Conservation (phyloP, 352 stramenopile species). For the Pythium vanterpoolii region DNA sequence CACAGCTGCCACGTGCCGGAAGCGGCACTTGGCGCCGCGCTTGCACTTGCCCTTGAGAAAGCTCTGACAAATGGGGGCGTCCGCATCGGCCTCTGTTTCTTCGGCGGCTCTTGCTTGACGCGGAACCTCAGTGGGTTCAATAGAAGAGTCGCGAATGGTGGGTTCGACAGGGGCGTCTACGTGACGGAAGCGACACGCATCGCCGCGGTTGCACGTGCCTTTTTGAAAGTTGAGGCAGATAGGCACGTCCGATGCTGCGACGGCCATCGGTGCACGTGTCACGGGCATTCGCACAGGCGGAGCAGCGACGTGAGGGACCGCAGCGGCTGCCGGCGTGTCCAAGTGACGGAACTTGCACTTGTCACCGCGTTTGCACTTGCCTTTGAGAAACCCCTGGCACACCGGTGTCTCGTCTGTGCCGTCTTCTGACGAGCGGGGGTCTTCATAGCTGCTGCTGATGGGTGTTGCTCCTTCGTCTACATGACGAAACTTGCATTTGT, state of each 20-base stretch:
- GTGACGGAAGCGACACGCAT: slow-evolving; percentile 32
- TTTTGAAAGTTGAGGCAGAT: slow-evolving; percentile 36
- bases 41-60: slow-evolving; percentile 36
- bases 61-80: slow-evolving; percentile 28
- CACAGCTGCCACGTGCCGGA: slow-evolving; percentile 21
- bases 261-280: too few relatives aligned
- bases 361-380: slow-evolving; percentile 39
- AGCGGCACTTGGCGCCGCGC: slow-evolving; percentile 27
- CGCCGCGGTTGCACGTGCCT: slow-evolving; percentile 34
- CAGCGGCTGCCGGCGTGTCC: background rate
- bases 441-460: background rate
- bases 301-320: background rate
- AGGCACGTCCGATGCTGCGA: slow-evolving; percentile 7
- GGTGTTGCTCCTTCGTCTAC: background rate
- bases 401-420: slow-evolving; percentile 19
- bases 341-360: slow-evolving; percentile 18
- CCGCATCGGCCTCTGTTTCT: background rate
- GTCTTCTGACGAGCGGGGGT: background rate
- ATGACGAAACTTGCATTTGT: slow-evolving; percentile 30
- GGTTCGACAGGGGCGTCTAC: background rate
- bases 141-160: background rate
- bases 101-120: background rate
- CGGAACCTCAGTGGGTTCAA: background rate
- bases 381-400: slow-evolving; percentile 34
- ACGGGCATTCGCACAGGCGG: background rate